Percentiles rank a stretch among this genome's conserved stretches.
These are phyloP conservation scores for Ceriops zippeliana DNA, from an alignment of 345 rosid species.

Conservation along the genomic window DNA sequence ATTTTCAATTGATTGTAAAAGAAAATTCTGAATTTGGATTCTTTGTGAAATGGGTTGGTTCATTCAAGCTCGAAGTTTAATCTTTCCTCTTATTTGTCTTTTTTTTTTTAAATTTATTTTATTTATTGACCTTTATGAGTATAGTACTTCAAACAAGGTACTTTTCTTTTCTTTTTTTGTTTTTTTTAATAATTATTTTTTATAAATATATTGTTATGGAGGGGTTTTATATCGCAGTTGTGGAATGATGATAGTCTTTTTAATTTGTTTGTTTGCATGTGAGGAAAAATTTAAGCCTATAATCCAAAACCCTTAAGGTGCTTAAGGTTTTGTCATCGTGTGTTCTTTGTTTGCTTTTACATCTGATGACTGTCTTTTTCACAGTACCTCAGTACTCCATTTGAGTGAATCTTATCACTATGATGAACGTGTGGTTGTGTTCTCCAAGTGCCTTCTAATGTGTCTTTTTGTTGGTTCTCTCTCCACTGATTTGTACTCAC, in stretches of 20 bases:
- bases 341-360: constrained; percentile 11
- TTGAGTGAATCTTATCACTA: not conserved
- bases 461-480: constrained; percentile 14
- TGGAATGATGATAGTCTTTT: not conserved
- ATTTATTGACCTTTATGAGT: no score
- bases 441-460: not conserved
- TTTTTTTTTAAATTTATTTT: not conserved
- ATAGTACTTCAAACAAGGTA: not conserved
- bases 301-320: constrained; percentile 17
- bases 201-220: no score
- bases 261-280: constrained; percentile 14
- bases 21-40: constrained; percentile 1
- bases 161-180: not conserved
- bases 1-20: not conserved
- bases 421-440: not conserved
- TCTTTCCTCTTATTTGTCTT: not conserved
- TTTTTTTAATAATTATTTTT: not conserved
- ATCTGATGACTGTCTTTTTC: constrained; percentile 14
- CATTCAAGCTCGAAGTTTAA: not conserved
- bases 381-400: not conserved
- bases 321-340: constrained; percentile 12
- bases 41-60: constrained; percentile 6
- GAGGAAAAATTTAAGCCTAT: constrained; percentile 8
- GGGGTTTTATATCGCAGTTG: constrained; percentile 4
- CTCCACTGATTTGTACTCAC: not conserved